A percentile compares a stretch with the other conserved stretches of the same genome.
These are phyloP conservation scores for Lepiota brunneoincarnata DNA, from an alignment of 768 basidiomycete genomes.

Conservation along the genomic window DNA sequence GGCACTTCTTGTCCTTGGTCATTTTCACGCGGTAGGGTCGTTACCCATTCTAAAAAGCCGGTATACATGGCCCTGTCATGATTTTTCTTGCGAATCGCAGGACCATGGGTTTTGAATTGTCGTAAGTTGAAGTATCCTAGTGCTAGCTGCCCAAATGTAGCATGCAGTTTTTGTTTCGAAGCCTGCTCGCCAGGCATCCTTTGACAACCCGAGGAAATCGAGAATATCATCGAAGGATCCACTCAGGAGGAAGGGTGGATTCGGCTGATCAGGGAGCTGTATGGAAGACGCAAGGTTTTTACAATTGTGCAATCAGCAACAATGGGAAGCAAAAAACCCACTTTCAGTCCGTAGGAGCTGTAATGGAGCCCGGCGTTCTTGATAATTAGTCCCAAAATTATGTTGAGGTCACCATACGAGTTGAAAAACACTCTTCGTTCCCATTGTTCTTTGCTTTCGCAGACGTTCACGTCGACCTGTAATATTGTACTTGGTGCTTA, in stretches of 20 bases:
- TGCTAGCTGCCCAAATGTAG: conserved; percentile 57
- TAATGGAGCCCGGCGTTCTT: conserved; percentile 49
- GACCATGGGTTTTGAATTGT: conserved; percentile 32
- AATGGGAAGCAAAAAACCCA: conserved; percentile 19
- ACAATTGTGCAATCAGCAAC: background rate
- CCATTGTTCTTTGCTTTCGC: conserved; percentile 45
- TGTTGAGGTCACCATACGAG: conserved; percentile 70
- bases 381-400: conserved; percentile 61
- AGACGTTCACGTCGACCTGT: conserved; percentile 66
- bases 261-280: conserved; percentile 37
- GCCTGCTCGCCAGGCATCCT: conserved; percentile 47
- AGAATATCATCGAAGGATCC: conserved; percentile 47
- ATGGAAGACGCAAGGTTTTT: background rate
- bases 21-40: conserved; percentile 13
- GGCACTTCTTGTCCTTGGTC: conserved; percentile 14
- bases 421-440: conserved; percentile 53
- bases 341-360: conserved; percentile 58
- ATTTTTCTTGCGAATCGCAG: conserved; percentile 40
- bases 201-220: conserved; percentile 55
- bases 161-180: conserved; percentile 52
- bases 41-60: conserved; percentile 53
- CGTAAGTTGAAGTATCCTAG: conserved; percentile 50
- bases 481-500: background rate
- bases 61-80: conserved; percentile 54
- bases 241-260: conserved; percentile 50